phyloP scores from a whole-genome alignment of 1,284 basidiomycete species.

The Leccinum insolens region DNA sequence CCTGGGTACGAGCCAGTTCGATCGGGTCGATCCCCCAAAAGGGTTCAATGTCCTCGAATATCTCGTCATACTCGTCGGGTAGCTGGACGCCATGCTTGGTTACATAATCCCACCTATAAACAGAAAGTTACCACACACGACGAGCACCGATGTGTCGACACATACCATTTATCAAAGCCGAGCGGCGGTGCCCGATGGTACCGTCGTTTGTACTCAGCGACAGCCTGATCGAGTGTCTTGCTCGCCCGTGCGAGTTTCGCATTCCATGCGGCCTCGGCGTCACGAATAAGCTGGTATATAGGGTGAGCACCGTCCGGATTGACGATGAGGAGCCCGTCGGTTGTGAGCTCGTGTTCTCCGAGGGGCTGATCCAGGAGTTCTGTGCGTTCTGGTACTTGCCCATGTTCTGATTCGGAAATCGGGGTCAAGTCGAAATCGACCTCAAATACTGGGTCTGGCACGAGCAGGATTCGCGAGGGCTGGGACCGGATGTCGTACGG shows the following conservation, averaged over 20 bases:
- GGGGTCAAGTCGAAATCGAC: not conserved
- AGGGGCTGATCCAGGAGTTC: conserved; percentile 1
- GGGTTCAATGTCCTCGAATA: conserved; percentile 53
- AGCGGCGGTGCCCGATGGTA: conserved; percentile 52
- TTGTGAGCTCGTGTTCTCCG: conserved; percentile 26
- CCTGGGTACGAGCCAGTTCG: conserved; percentile 42
- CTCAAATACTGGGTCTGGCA: not conserved
- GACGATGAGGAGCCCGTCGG: conserved; percentile 34
- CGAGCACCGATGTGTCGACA: conserved; percentile 4
- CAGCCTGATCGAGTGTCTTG: conserved; percentile 44
- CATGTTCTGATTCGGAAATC: not conserved
- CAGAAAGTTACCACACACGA: not conserved
- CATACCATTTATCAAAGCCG: conserved; percentile 61
- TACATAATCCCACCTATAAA: conserved; percentile 57
- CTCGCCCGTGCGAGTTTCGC: conserved; percentile 46
- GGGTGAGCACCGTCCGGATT: conserved; percentile 42
- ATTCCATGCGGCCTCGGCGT: conserved; percentile 44
- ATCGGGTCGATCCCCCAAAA: conserved; percentile 57
- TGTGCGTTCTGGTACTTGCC: not conserved
- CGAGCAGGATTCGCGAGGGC: not conserved
- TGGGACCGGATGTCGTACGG: not conserved
- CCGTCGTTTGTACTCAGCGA: conserved; percentile 47
- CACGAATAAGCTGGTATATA: conserved; percentile 46
- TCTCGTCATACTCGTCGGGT: conserved; percentile 61
- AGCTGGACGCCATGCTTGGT: conserved; percentile 55